Percentiles rank a stretch among this genome's conserved stretches.
These are phyloP conservation scores for Polygonum aviculare DNA, from an alignment of 148 eudicot species.

Conservation along the genomic window DNA sequence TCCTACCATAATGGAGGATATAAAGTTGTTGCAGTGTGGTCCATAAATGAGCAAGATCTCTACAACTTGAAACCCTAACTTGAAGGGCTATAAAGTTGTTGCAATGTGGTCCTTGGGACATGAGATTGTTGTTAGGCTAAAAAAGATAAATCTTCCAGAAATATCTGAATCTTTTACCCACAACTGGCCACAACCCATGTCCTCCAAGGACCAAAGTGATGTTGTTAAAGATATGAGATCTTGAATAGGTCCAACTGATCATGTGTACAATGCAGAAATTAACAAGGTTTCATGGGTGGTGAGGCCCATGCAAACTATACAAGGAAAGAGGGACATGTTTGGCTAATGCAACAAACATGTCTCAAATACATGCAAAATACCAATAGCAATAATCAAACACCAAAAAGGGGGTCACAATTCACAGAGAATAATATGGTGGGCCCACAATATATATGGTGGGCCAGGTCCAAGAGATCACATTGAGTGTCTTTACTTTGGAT, in stretches of 20 bases:
- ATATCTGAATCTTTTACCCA: neutral
- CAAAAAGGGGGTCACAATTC: neutral
- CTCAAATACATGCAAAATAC: neutral
- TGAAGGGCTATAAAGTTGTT: too few relatives aligned
- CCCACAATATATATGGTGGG: slow-evolving; percentile 11
- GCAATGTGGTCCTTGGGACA: too few relatives aligned
- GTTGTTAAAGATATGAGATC: slow-evolving; percentile 1
- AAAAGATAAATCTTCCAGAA: too few relatives aligned
- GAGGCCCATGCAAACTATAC: slow-evolving; percentile 1
- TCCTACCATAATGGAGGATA: neutral
- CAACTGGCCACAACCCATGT: neutral
- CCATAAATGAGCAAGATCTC: neutral
- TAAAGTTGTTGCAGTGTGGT: neutral
- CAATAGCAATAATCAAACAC: neutral
- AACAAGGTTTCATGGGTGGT: slow-evolving; percentile 9
- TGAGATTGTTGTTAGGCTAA: too few relatives aligned
- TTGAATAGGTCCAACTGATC: neutral
- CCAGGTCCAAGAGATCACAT: neutral
- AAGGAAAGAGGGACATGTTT: slow-evolving; percentile 2
- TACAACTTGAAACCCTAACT: too few relatives aligned
- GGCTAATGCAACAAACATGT: neutral
- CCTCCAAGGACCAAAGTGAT: neutral
- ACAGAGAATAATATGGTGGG: slow-evolving; percentile 5
- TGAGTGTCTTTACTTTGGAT: slow-evolving; percentile 2
- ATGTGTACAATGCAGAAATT: neutral